Base-by-base conservation (phyloP, 805 yeast genomes). In the Saccharomycopsis guyanensis region DNA sequence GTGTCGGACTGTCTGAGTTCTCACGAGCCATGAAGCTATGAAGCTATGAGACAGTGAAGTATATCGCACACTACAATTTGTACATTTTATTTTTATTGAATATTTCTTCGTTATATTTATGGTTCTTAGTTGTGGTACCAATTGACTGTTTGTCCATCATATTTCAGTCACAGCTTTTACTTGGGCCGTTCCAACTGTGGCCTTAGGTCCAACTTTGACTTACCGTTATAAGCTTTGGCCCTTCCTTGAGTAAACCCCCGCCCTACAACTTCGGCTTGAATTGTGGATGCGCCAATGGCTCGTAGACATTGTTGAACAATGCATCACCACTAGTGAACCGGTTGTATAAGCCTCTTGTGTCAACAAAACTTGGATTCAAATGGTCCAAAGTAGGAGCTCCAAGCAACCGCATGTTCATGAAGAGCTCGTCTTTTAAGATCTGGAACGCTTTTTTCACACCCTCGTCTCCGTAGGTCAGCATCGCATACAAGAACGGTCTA, bases 331-430 rank as follows among this genome's bases (percentile, higher is more conserved):
- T 54, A 10, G 70, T 68, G 38, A 59, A 55, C 54, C 74, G 66
- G 38, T 66, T 61, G 32, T 65, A 59, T 48, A 78, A 50, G 39
- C 75, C 62, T 44, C 73, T 59, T 3, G 68, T 55, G 57, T 88
- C 96, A 18, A 89, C 70, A 55, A 75, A 72, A 3, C 70, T 67
- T 12, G 78, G 80, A 50, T 76, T 69, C 46, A 87, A 67, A 34
- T 87, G 76, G 15, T 67, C 70, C 32, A 87, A 62, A 37, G 67
- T 72, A 12, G 73, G 75, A 15, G 76, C 91, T 38, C 95, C 96
- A 32, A 86, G 60, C 43, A 87, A 66, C 53, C 93, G 72, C 95
- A 87, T 83, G 57, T 79, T 76, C 82, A 83, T 78, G 45, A 70
- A 76, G 19, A 86, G 54, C 59, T 86, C 95, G 50, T 78, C 82